A percentile compares a stretch with the other conserved stretches of the same genome.
Evolutionary conservation across 1,284 basidiomycete species (phyloP).

Genomic region (Calocybe gambosa): DNA sequence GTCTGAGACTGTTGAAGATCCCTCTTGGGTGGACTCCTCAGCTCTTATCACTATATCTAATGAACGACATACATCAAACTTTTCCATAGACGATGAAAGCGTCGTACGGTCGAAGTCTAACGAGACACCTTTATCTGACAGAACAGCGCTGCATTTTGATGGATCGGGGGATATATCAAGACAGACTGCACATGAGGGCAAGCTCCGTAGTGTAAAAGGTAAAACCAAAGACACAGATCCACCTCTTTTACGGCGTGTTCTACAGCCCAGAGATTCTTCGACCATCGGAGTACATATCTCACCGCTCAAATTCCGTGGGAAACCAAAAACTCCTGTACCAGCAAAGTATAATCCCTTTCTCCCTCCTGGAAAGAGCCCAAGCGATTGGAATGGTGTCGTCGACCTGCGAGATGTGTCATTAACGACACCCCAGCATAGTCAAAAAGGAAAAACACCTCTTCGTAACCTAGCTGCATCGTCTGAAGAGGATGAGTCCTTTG

Average conservation of each 20-base stretch:
- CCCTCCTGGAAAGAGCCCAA: slow-evolving; percentile 40
- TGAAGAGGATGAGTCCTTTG: slow-evolving; percentile 44
- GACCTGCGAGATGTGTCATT: slow-evolving; percentile 61
- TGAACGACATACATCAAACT: slow-evolving; percentile 61
- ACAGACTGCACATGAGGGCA: slow-evolving; percentile 15
- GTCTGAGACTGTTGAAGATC: slow-evolving; percentile 38
- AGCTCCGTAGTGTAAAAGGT: slow-evolving; percentile 33
- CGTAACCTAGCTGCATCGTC: slow-evolving; percentile 31
- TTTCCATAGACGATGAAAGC: slow-evolving; percentile 30
- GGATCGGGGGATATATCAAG: slow-evolving; percentile 25
- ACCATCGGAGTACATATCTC: slow-evolving; percentile 28
- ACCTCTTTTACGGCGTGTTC: slow-evolving; percentile 42
- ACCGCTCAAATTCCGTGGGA: slow-evolving; percentile 35
- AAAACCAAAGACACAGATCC: slow-evolving; percentile 37
- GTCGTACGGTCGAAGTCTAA: slow-evolving; percentile 7
- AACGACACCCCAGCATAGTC: slow-evolving; percentile 32
- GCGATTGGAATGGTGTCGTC: slow-evolving; percentile 68
- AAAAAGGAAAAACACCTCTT: slow-evolving; percentile 25
- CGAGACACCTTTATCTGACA: slow-evolving; percentile 14
- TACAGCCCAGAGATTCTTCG: slow-evolving; percentile 39
- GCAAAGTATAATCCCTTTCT: slow-evolving; percentile 61
- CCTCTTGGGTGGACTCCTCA: slow-evolving; percentile 63
- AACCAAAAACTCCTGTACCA: slow-evolving; percentile 50
- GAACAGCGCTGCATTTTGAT: slow-evolving; percentile 24
- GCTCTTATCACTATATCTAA: slow-evolving; percentile 74